Evolutionary conservation across 2,329 filamentous ascomycete genomes (phyloP).

Genomic region (Rutstroemia sp.): DNA sequence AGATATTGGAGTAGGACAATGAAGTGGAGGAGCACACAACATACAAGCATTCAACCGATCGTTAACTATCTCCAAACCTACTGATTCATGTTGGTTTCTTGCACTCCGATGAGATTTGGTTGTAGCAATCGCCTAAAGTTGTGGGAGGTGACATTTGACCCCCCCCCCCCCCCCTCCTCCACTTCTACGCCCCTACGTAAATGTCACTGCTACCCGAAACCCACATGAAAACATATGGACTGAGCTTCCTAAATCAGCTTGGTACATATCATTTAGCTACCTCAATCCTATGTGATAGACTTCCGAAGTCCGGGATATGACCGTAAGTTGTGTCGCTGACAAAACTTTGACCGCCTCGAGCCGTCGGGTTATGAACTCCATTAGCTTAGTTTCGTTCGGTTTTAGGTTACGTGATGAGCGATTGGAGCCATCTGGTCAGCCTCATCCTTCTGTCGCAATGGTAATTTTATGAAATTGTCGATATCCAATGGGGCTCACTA

Average conservation of each 20-base stretch:
- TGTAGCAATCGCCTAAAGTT: neutral
- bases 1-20: neutral
- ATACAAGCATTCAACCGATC: neutral
- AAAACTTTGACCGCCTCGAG: neutral
- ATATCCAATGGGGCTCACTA: neutral
- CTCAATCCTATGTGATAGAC: neutral
- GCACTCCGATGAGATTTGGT: neutral
- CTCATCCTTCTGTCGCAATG: neutral
- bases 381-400: neutral
- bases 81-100: neutral
- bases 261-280: neutral
- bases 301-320: neutral
- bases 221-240: neutral
- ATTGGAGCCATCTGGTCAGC: constrained; percentile 7
- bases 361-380: neutral
- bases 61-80: neutral
- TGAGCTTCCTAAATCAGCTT: neutral
- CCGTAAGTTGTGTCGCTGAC: neutral
- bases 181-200: neutral
- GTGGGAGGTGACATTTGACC: neutral
- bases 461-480: neutral
- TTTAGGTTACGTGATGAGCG: neutral
- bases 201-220: neutral
- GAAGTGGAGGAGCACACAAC: no score
- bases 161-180: neutral